A percentile compares a stretch with the other conserved stretches of the same genome.
Evolutionary conservation across 495 filamentous ascomycete genomes (phyloP).

Genomic region (Talaromyces liani): DNA sequence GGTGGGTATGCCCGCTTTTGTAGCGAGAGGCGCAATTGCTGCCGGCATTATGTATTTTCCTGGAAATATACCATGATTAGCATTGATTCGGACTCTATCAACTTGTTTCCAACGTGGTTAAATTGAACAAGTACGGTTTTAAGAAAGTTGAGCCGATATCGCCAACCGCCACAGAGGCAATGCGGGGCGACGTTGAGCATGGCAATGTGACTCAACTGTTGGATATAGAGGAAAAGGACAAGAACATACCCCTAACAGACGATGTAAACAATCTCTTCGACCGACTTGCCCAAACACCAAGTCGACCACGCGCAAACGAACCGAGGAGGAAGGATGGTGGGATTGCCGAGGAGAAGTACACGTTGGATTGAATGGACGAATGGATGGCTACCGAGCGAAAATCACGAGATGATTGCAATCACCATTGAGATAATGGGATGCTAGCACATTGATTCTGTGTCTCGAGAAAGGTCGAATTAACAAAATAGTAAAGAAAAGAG

Average conservation of each 20-base stretch:
- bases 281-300: not conserved
- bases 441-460: not conserved
- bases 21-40: conserved; percentile 17
- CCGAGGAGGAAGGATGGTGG: not conserved
- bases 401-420: not conserved
- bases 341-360: not conserved
- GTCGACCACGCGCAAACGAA: not conserved
- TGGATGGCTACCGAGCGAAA: not conserved
- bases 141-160: not conserved
- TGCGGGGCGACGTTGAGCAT: not conserved
- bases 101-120: not conserved
- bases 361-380: not conserved
- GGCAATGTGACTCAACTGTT: not conserved
- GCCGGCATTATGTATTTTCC: conserved; percentile 15
- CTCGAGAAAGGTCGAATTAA: not conserved
- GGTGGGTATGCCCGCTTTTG: conserved; percentile 24
- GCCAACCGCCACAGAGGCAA: not conserved
- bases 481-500: not conserved
- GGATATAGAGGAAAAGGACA: not conserved
- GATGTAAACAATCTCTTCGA: not conserved
- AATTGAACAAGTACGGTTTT: not conserved
- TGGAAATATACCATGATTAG: not conserved
- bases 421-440: no score
- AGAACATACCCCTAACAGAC: not conserved
- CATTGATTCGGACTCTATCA: not conserved